phyloP scores from a whole-genome alignment of 352 stramenopile genomes.

The Nothophytophthora sp. region DNA sequence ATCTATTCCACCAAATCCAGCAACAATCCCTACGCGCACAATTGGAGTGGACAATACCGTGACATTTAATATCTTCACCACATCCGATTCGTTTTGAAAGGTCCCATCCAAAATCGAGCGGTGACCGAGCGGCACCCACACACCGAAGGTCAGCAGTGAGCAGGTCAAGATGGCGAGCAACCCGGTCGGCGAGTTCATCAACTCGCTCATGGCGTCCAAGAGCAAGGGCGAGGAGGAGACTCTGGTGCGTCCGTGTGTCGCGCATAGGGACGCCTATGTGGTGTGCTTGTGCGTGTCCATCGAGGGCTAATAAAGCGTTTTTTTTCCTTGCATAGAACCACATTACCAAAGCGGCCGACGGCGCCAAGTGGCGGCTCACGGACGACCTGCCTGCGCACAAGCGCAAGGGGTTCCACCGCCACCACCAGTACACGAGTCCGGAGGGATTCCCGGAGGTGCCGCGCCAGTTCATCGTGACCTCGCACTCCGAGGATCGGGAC shows the following conservation, averaged over 20 bases:
- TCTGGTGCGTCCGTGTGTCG: conserved; percentile 34
- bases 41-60: too few relatives aligned
- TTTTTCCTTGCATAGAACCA: too few relatives aligned
- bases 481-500: conserved; percentile 70
- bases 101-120: conserved; percentile 10
- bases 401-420: conserved; percentile 63
- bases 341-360: conserved; percentile 46
- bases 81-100: conserved; percentile 5
- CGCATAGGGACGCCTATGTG: not conserved
- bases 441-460: conserved; percentile 76
- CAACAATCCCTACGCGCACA: too few relatives aligned
- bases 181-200: conserved; percentile 64
- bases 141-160: conserved; percentile 12
- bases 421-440: conserved; percentile 57
- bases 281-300: not conserved
- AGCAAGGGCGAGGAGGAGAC: conserved; percentile 45
- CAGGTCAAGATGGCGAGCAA: conserved; percentile 60
- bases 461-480: conserved; percentile 70
- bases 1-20: too few relatives aligned
- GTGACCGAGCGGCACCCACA: conserved; percentile 10
- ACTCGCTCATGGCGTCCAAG: conserved; percentile 68
- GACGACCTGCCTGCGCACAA: conserved; percentile 57
- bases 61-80: too few relatives aligned
- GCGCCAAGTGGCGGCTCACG: conserved; percentile 69
- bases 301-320: not conserved